A percentile compares a stretch with the other conserved stretches of the same genome.
These are phyloP conservation scores for Xylariales sp. DNA, from an alignment of 2,329 filamentous ascomycete genomes.

Conservation along the genomic window DNA sequence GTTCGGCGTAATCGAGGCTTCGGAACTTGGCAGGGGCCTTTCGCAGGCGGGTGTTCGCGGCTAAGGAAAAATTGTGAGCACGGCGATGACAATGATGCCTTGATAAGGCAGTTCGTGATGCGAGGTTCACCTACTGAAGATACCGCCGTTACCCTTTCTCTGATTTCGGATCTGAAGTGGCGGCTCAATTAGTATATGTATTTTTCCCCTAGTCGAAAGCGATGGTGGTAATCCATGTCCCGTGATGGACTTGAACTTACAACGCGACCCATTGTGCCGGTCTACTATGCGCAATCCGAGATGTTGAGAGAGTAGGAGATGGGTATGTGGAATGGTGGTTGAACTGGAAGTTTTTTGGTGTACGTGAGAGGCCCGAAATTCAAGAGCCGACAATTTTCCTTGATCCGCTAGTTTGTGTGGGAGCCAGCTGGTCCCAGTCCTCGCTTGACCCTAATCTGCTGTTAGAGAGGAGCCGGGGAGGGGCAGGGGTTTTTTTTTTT, in stretches of 20 bases:
- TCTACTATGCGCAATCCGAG: constrained; percentile 51
- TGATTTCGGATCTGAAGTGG: constrained; percentile 69
- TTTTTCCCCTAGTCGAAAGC: not conserved
- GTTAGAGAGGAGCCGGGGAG: not conserved
- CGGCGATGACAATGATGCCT: constrained; percentile 8
- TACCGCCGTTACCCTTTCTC: constrained; percentile 55
- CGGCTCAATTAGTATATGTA: constrained; percentile 22
- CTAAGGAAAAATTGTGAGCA: constrained; percentile 54
- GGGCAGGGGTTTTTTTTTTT: too few species aligned
- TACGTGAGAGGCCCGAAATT: constrained; percentile 44
- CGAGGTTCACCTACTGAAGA: constrained; percentile 50
- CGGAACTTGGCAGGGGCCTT: constrained; percentile 97
- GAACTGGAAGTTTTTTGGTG: constrained; percentile 45
- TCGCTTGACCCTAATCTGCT: constrained; percentile 49
- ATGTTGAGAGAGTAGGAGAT: constrained; percentile 45
- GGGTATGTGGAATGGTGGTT: constrained; percentile 39
- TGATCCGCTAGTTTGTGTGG: constrained; percentile 49
- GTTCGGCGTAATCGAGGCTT: constrained; percentile 94
- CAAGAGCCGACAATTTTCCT: constrained; percentile 50
- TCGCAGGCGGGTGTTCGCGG: constrained; percentile 89
- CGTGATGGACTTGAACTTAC: constrained; percentile 44
- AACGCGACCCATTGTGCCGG: constrained; percentile 53
- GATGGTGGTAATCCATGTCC: not conserved
- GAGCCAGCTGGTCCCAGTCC: constrained; percentile 42
- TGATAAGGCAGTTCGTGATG: constrained; percentile 16